phyloP scores from a whole-genome alignment of 2,329 filamentous ascomycete genomes.

The Zarea fungicola region DNA sequence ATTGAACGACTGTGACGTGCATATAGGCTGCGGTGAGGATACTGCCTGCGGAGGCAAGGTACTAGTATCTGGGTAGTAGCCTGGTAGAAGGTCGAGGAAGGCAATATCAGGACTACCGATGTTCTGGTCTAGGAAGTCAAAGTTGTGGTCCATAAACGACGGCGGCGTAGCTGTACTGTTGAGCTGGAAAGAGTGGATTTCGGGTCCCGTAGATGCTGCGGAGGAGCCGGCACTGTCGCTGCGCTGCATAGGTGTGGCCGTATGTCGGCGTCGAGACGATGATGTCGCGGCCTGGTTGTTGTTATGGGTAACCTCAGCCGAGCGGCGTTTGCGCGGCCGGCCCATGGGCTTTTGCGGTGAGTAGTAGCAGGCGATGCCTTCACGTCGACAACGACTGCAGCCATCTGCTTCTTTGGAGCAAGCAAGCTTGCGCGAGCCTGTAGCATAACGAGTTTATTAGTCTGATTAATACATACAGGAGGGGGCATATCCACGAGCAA shows the following conservation, averaged over 20 bases:
- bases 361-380: constrained; percentile 55
- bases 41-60: background rate
- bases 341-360: constrained; percentile 64
- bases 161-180: background rate
- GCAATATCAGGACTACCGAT: constrained; percentile 23
- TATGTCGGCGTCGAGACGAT: background rate
- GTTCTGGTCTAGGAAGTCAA: constrained; percentile 31
- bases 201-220: background rate
- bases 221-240: background rate
- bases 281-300: background rate
- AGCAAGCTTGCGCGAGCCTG: constrained; percentile 59
- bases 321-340: constrained; percentile 53
- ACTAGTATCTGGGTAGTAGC: constrained; percentile 8
- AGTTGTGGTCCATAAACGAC: constrained; percentile 24
- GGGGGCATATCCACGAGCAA: background rate
- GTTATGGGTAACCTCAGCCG: constrained; percentile 27
- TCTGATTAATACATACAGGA: background rate
- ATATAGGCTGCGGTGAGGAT: background rate
- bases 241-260: background rate
- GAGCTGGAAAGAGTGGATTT: background rate
- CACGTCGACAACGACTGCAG: constrained; percentile 53
- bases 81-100: constrained; percentile 31
- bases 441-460: background rate
- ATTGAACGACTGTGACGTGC: background rate
- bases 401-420: constrained; percentile 58